Evolutionary conservation across 495 filamentous ascomycete genomes (phyloP).

Genomic region (Penicillium daleae): DNA sequence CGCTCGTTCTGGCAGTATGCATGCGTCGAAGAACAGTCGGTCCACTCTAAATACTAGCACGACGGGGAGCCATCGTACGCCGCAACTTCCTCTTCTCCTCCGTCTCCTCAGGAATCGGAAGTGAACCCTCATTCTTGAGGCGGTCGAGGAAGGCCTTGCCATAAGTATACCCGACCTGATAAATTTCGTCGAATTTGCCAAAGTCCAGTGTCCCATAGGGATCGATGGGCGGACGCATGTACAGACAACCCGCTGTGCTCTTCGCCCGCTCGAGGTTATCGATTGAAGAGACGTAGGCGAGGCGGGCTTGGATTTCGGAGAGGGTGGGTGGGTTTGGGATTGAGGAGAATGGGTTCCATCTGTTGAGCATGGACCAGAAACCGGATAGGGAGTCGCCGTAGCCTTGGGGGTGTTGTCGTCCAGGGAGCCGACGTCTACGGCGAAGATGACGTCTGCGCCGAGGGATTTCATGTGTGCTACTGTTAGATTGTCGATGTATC

Average conservation of each 20-base stretch:
- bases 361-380: constrained; percentile 88
- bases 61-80: constrained; percentile 89
- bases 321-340: constrained; percentile 91
- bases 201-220: constrained; percentile 94
- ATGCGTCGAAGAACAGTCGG: too few species aligned
- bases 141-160: constrained; percentile 76
- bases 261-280: constrained; percentile 95
- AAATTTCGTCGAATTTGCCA: constrained; percentile 96
- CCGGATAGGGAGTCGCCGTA: constrained; percentile 96
- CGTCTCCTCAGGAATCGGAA: constrained; percentile 68
- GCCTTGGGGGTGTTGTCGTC: constrained; percentile 89
- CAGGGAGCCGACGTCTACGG: constrained; percentile 88
- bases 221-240: constrained; percentile 95
- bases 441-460: constrained; percentile 92
- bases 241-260: constrained; percentile 80
- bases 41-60: constrained; percentile 72
- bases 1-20: too few species aligned
- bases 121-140: constrained; percentile 72
- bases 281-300: constrained; percentile 92
- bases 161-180: constrained; percentile 82
- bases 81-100: constrained; percentile 88
- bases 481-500: constrained; percentile 96
- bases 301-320: constrained; percentile 90
- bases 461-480: constrained; percentile 96
- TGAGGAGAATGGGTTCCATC: constrained; percentile 93